Conservation (phyloP, 2,329 filamentous ascomycete genomes). For the Zarea fungicola region DNA sequence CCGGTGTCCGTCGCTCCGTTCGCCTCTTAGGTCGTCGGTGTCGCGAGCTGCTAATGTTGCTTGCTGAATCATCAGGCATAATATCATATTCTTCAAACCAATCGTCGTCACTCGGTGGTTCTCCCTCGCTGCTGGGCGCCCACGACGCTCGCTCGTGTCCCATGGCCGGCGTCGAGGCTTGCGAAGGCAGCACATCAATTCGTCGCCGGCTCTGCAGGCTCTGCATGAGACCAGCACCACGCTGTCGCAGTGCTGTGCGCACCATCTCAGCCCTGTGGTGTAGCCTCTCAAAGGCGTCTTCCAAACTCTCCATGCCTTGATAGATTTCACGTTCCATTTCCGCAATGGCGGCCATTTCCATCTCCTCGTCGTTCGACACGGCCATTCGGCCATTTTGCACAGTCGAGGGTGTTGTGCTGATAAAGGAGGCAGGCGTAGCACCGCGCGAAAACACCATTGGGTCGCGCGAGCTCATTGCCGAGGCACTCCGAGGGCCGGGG, state of each 20-base stretch:
- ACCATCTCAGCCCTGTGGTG: conserved; percentile 80
- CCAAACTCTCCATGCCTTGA: conserved; percentile 85
- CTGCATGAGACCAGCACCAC: conserved; percentile 69
- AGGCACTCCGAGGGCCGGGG: conserved; percentile 36
- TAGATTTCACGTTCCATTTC: conserved; percentile 94
- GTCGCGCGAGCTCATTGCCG: conserved; percentile 39
- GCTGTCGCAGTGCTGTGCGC: conserved; percentile 71
- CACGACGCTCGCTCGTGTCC: conserved; percentile 40
- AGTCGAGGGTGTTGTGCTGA: conserved; percentile 50
- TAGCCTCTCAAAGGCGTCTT: conserved; percentile 90
- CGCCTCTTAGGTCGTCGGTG: conserved; percentile 62
- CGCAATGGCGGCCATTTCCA: conserved; percentile 81
- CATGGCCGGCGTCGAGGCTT: conserved; percentile 40
- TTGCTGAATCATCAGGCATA: conserved; percentile 73
- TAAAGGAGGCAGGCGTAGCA: conserved; percentile 53
- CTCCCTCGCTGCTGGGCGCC: conserved; percentile 37
- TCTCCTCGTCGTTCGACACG: conserved; percentile 89
- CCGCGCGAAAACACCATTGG: conserved; percentile 49
- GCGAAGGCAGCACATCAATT: conserved; percentile 49
- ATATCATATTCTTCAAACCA: conserved; percentile 55
- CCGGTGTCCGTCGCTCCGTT: conserved; percentile 65
- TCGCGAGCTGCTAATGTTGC: conserved; percentile 70
- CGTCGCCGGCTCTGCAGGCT: conserved; percentile 55
- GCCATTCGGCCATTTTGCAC: conserved; percentile 43
- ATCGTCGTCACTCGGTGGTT: conserved; percentile 52